phyloP scores from a whole-genome alignment of 331 rosid genomes.

The Rhamnella rubrinervis region DNA sequence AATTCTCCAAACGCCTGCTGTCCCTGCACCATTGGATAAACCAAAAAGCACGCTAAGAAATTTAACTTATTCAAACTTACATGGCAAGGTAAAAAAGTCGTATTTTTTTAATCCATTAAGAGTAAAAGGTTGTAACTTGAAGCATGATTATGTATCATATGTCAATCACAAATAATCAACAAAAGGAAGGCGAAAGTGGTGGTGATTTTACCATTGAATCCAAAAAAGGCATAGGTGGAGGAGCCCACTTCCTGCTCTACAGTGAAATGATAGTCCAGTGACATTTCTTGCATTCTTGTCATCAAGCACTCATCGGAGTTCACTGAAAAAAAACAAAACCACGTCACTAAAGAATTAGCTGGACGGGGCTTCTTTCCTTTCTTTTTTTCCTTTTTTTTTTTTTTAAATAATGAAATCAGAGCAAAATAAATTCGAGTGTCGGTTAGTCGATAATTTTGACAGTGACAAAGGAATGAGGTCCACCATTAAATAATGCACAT shows the following conservation, averaged over 20 bases:
- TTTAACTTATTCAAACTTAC: too few relatives aligned
- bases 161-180: neutral
- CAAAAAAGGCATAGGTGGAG: constrained; percentile 88
- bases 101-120: too few relatives aligned
- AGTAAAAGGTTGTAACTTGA: too few relatives aligned
- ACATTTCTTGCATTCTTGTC: constrained; percentile 99
- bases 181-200: neutral
- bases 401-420: constrained; percentile 3
- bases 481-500: constrained; percentile 60
- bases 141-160: neutral
- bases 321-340: constrained; percentile 46
- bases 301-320: constrained; percentile 92
- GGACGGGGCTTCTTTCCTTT: too few relatives aligned
- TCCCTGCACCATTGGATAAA: constrained; percentile 45
- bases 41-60: neutral
- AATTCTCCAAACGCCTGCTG: constrained; percentile 98
- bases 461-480: constrained; percentile 51
- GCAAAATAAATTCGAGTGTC: constrained; percentile 35
- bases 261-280: constrained; percentile 92
- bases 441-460: constrained; percentile 35
- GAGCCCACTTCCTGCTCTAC: constrained; percentile 99
- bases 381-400: neutral
- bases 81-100: too few relatives aligned
- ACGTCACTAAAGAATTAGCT: constrained; percentile 13
- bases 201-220: constrained; percentile 69